A percentile compares a stretch with the other conserved stretches of the same genome.
Evolutionary conservation across 2,329 filamentous ascomycete species (phyloP).

Genomic region (Aspergillus tanneri): DNA sequence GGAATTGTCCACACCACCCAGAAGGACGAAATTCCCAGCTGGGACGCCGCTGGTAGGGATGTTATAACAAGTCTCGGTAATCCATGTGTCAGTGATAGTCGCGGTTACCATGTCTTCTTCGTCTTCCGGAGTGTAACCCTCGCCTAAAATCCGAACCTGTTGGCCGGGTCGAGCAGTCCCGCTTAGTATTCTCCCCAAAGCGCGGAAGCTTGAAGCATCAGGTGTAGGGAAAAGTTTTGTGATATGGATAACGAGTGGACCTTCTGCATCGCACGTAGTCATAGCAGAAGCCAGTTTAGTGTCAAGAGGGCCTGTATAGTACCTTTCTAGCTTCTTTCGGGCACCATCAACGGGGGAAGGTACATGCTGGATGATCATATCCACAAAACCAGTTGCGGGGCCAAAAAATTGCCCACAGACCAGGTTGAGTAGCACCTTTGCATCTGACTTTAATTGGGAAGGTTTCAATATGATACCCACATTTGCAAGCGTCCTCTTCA

Average conservation of each 20-base stretch:
- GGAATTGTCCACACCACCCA: slow-evolving; percentile 92
- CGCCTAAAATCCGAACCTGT: slow-evolving; percentile 86
- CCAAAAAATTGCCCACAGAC: slow-evolving; percentile 97
- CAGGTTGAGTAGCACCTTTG: slow-evolving; percentile 80
- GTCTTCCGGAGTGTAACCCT: slow-evolving; percentile 93
- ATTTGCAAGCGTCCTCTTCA: slow-evolving; percentile 73
- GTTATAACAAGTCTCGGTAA: slow-evolving; percentile 89
- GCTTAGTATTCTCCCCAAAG: slow-evolving; percentile 88
- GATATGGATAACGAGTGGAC: slow-evolving; percentile 85
- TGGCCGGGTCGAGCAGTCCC: slow-evolving; percentile 80
- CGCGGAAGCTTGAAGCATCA: slow-evolving; percentile 88
- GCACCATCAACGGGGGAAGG: slow-evolving; percentile 82
- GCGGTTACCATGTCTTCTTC: slow-evolving; percentile 95
- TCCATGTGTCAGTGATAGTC: slow-evolving; percentile 81
- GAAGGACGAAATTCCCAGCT: slow-evolving; percentile 88
- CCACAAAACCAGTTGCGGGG: slow-evolving; percentile 82
- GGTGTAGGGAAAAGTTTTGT: slow-evolving; percentile 89
- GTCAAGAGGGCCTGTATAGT: slow-evolving; percentile 89
- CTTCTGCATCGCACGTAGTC: slow-evolving; percentile 79
- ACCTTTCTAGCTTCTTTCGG: slow-evolving; percentile 72
- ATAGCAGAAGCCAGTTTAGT: slow-evolving; percentile 78
- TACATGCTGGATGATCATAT: slow-evolving; percentile 88
- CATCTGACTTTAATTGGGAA: slow-evolving; percentile 85
- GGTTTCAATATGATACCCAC: slow-evolving; percentile 87
- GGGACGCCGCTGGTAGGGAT: slow-evolving; percentile 88